Conservation (phyloP, 1,284 basidiomycete species). For the Tilletia caries region DNA sequence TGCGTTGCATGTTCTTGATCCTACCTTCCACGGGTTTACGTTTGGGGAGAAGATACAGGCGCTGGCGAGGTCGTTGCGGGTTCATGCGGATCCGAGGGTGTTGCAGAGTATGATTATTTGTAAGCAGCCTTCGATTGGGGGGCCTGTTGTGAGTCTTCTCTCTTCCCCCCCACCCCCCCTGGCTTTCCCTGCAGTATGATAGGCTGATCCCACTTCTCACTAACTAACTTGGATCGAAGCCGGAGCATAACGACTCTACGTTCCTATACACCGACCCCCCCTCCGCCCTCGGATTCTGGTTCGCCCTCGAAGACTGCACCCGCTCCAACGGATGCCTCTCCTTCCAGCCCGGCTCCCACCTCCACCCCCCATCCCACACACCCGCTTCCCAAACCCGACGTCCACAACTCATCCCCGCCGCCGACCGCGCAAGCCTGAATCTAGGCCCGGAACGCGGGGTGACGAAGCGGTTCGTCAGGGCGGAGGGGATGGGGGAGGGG, state of each 20-base stretch:
- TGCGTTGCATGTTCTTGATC: conserved; percentile 75
- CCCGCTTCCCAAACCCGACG: conserved; percentile 6
- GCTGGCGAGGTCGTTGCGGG: conserved; percentile 28
- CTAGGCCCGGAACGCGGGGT: conserved; percentile 32
- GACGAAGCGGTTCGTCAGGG: conserved; percentile 41
- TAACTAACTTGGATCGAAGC: too few relatives aligned
- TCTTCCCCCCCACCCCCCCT: conserved; percentile 60
- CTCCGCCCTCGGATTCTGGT: conserved; percentile 89
- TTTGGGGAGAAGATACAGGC: conserved; percentile 27
- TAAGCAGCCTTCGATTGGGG: conserved; percentile 52
- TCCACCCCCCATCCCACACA: conserved; percentile 15
- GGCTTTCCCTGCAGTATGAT: too few relatives aligned
- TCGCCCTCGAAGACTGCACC: conserved; percentile 71
- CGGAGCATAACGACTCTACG: conserved; percentile 60
- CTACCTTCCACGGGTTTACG: conserved; percentile 61
- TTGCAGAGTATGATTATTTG: conserved; percentile 81
- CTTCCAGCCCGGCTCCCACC: conserved; percentile 41
- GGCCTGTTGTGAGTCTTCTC: conserved; percentile 23
- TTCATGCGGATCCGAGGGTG: conserved; percentile 58
- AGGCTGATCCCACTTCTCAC: too few relatives aligned
- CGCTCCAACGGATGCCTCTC: conserved; percentile 35
- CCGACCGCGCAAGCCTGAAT: conserved; percentile 13
- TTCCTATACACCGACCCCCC: conserved; percentile 81
- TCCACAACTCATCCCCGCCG: conserved; percentile 8
- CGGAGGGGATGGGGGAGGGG: conserved; percentile 24